Evolutionary conservation across 2,329 filamentous ascomycete genomes (phyloP).

Genomic region (Thielaviopsis euricoi): DNA sequence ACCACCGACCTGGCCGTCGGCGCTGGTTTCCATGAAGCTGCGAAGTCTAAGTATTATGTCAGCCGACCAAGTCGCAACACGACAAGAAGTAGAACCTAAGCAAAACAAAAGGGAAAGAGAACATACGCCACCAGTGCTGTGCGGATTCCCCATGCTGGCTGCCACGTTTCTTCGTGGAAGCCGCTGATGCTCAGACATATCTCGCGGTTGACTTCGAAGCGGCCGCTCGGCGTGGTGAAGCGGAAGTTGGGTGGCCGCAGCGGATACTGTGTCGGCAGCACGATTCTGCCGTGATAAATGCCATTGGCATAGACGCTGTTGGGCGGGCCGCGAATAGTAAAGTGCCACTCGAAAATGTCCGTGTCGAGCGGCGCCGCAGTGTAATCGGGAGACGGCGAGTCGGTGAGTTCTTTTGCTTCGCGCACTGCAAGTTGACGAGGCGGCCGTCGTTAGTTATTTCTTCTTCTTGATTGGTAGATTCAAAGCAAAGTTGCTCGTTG

Average conservation of each 20-base stretch:
- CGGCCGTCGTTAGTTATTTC: background rate
- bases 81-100: too few species aligned
- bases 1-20: conserved; percentile 76
- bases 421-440: conserved; percentile 37
- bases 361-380: conserved; percentile 69
- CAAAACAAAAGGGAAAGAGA: background rate
- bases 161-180: conserved; percentile 97
- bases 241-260: conserved; percentile 89
- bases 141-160: conserved; percentile 91
- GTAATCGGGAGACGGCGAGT: conserved; percentile 68
- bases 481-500: too few species aligned
- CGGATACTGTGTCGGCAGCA: conserved; percentile 77
- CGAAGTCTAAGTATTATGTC: conserved; percentile 43
- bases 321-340: conserved; percentile 83
- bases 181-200: conserved; percentile 90
- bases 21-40: conserved; percentile 85
- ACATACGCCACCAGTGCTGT: conserved; percentile 57
- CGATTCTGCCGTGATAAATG: conserved; percentile 90
- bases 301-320: conserved; percentile 62
- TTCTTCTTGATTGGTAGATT: too few species aligned
- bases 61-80: background rate
- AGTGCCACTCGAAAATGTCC: conserved; percentile 98
- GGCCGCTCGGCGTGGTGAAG: conserved; percentile 77
- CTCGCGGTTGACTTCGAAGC: conserved; percentile 92
- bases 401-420: conserved; percentile 76